Base-by-base conservation (phyloP, 2,329 filamentous ascomycete genomes). In the Chaetoscypha palmicola region DNA sequence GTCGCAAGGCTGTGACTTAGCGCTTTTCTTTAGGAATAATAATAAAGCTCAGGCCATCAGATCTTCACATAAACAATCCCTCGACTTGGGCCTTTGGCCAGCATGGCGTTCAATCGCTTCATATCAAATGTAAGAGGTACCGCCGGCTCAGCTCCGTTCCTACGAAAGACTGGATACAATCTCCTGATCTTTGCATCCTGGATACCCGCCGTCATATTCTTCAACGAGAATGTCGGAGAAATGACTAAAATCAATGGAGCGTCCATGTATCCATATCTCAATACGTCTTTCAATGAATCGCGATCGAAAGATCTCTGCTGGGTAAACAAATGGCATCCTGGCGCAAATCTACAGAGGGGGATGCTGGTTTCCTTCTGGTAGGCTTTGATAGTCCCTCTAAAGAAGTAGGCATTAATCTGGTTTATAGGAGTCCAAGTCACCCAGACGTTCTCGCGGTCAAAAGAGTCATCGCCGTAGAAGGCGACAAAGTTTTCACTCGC, bases 231-330 rank as follows among this genome's bases (percentile, higher is more conserved):
- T 55, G 71, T 84, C 28, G 76, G 72, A 17, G 75, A 80, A 52
- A 49, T 81, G 34, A 73, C 72, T 3, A 65, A 67, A 46, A 74
- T 85, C 47, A 69, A 69, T 26, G 81, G 81, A 2, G 63, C 70
- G 16, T 88, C 83, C 16, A 92, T 92, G 86, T 83, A 83, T 43
- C 86, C 86, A 1, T 83, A 80, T 49, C 68, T 91, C 43, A 90
- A 90, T 57, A 70, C 78, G 46, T 74, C 81, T 41, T 80, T 71
- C 56, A 70, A 81, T 58, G 70, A 72, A 56, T 78, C 69, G 46
- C 67, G 68, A 50, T 61, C 63, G 28, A 63, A 70, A 39, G 79
- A 84, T 50, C 47, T 76, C n/a, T 73, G 79, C 23, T 62, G 81
- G 50, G 76, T 73, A 43, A 72, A 68, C 57, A 83, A 81, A 59